These are phyloP conservation scores for Nematodospora valgi DNA, from an alignment of 805 yeast species.

Conservation along the genomic window DNA sequence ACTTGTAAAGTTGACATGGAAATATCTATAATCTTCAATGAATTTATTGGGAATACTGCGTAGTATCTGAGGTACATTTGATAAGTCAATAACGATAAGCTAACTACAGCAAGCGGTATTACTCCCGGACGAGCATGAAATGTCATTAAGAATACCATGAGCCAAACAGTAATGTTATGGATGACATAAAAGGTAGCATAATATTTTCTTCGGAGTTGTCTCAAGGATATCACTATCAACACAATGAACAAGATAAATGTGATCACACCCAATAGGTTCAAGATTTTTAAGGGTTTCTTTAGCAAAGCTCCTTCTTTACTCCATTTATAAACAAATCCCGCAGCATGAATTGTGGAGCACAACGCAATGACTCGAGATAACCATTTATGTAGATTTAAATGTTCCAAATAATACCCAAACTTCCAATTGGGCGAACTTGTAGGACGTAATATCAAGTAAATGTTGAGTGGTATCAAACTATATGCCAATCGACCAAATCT, in stretches of 20 bases:
- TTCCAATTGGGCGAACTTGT: slow-evolving; percentile 17
- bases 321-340: slow-evolving; percentile 55
- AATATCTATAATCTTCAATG: slow-evolving; percentile 14
- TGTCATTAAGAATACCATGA: slow-evolving; percentile 42
- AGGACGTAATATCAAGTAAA: slow-evolving; percentile 56
- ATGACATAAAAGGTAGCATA: slow-evolving; percentile 54
- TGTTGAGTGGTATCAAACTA: slow-evolving; percentile 54
- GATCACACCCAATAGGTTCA: slow-evolving; percentile 54
- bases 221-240: slow-evolving; percentile 45
- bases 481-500: slow-evolving; percentile 63
- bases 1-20: slow-evolving; percentile 17
- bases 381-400: slow-evolving; percentile 67
- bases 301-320: slow-evolving; percentile 26
- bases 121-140: slow-evolving; percentile 76
- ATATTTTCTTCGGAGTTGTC: slow-evolving; percentile 43
- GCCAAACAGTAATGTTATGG: slow-evolving; percentile 52
- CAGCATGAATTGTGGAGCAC: slow-evolving; percentile 46
- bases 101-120: slow-evolving; percentile 13
- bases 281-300: slow-evolving; percentile 27
- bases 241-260: slow-evolving; percentile 32
- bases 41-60: slow-evolving; percentile 12
- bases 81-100: slow-evolving; percentile 22
- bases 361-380: slow-evolving; percentile 54
- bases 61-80: slow-evolving; percentile 35
- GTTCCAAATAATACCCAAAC: slow-evolving; percentile 48